Percentiles rank a stretch among this genome's conserved stretches.
These are phyloP conservation scores for Hemerocallis citrina DNA, from an alignment of 106 monocot genomes.

Conservation along the genomic window DNA sequence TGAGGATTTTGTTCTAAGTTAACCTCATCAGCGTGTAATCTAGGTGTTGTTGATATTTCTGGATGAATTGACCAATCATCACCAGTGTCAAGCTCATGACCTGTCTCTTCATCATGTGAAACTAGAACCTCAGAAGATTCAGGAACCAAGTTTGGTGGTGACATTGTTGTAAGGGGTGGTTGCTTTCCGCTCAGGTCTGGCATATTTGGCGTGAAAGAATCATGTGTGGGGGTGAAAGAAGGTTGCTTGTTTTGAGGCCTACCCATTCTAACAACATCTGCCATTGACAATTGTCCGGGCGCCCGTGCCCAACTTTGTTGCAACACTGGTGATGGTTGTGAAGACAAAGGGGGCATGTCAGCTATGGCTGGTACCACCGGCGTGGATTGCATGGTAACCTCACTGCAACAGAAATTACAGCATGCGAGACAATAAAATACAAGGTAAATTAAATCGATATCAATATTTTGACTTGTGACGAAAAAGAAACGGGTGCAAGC, in stretches of 20 bases:
- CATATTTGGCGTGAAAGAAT: conserved; percentile 14
- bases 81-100: conserved; percentile 16
- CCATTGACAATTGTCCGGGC: conserved; percentile 79
- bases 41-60: conserved; percentile 25
- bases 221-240: conserved; percentile 19
- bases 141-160: conserved; percentile 20
- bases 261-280: conserved; percentile 95
- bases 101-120: conserved; percentile 17
- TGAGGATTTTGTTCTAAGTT: conserved; percentile 23
- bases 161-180: conserved; percentile 10
- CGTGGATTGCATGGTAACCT: conserved; percentile 18
- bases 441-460: no score
- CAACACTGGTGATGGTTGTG: conserved; percentile 38
- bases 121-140: conserved; percentile 24
- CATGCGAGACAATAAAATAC: not conserved
- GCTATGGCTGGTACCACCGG: conserved; percentile 8
- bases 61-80: conserved; percentile 34
- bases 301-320: conserved; percentile 51
- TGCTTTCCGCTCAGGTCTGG: conserved; percentile 12
- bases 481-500: no score
- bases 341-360: conserved; percentile 27
- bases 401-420: conserved; percentile 21
- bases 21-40: conserved; percentile 29
- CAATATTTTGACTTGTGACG: no score
- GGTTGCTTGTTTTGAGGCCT: conserved; percentile 57